Conservation (phyloP, 352 stramenopile genomes). For the Elongisporangium undulatum region DNA sequence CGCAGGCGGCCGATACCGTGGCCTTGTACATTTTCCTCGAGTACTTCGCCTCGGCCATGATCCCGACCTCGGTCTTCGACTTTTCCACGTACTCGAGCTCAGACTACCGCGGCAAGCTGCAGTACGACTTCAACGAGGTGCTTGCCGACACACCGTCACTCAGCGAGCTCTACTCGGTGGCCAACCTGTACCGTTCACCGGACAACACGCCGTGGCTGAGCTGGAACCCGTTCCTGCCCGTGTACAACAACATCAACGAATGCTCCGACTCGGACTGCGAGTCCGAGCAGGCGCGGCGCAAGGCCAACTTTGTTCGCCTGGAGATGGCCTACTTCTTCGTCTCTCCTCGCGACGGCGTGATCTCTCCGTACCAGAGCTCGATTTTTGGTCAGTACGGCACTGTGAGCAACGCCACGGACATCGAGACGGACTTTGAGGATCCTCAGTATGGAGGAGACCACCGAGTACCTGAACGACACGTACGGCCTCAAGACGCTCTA, state of each 20-base stretch:
- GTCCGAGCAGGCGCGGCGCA: constrained; percentile 15
- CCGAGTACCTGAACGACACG: constrained; percentile 4
- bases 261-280: constrained; percentile 6
- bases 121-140: constrained; percentile 10
- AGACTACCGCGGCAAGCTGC: constrained; percentile 9
- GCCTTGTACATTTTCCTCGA: constrained; percentile 13
- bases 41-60: constrained; percentile 7
- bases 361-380: constrained; percentile 4
- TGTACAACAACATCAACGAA: constrained; percentile 13
- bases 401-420: neutral
- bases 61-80: constrained; percentile 11
- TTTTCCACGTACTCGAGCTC: constrained; percentile 5
- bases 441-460: constrained; percentile 2
- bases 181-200: constrained; percentile 14
- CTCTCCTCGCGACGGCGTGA: neutral
- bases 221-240: constrained; percentile 8
- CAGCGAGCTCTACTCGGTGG: constrained; percentile 7
- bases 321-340: constrained; percentile 8
- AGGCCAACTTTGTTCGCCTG: constrained; percentile 31
- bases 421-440: constrained; percentile 2
- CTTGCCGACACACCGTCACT: constrained; percentile 6
- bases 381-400: constrained; percentile 20
- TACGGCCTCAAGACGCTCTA: constrained; percentile 3
- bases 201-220: constrained; percentile 7
- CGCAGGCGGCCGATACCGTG: constrained; percentile 14